A percentile compares a stretch with the other conserved stretches of the same genome.
phyloP scores from a whole-genome alignment of 495 filamentous ascomycete genomes.

The Aspergillus kassunensis region DNA sequence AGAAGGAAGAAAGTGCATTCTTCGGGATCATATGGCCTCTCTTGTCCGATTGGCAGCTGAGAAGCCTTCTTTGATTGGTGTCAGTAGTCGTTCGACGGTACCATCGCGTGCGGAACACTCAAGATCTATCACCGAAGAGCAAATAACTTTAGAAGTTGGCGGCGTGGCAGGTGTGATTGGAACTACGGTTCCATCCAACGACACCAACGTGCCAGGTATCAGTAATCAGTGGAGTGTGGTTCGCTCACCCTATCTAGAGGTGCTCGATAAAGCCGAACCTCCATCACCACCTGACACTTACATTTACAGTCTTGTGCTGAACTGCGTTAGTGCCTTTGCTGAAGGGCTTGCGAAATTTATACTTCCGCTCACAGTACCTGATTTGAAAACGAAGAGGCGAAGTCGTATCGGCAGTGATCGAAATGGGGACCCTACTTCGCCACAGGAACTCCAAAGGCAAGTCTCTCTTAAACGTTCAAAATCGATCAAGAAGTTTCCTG shows the following conservation, averaged over 20 bases:
- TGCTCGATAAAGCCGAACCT: slow-evolving; percentile 87
- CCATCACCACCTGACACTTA: slow-evolving; percentile 86
- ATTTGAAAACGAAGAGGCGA: slow-evolving; percentile 49
- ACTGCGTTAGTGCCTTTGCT: slow-evolving; percentile 81
- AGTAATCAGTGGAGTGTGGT: slow-evolving; percentile 87
- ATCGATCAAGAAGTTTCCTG: slow-evolving; percentile 50
- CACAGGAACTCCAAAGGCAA: slow-evolving; percentile 37
- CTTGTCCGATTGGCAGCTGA: slow-evolving; percentile 89
- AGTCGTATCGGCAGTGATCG: slow-evolving; percentile 38
- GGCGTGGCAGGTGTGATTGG: slow-evolving; percentile 86
- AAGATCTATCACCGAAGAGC: slow-evolving; percentile 59
- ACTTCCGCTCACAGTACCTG: slow-evolving; percentile 78
- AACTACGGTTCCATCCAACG: slow-evolving; percentile 61
- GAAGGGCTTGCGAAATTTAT: slow-evolving; percentile 92
- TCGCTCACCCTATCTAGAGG: slow-evolving; percentile 84
- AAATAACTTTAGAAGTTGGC: slow-evolving; percentile 80
- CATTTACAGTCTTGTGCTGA: slow-evolving; percentile 82
- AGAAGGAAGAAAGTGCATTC: slow-evolving; percentile 68
- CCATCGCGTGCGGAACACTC: slow-evolving; percentile 48
- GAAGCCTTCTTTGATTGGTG: slow-evolving; percentile 79
- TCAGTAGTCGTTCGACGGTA: slow-evolving; percentile 79
- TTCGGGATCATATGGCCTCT: slow-evolving; percentile 74
- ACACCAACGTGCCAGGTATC: slow-evolving; percentile 65
- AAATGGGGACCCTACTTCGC: slow-evolving; percentile 33
- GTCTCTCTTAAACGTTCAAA: slow-evolving; percentile 28